These are phyloP conservation scores for Zymoseptoria ardabiliae DNA, from an alignment of 2,329 filamentous ascomycete species.

Conservation along the genomic window DNA sequence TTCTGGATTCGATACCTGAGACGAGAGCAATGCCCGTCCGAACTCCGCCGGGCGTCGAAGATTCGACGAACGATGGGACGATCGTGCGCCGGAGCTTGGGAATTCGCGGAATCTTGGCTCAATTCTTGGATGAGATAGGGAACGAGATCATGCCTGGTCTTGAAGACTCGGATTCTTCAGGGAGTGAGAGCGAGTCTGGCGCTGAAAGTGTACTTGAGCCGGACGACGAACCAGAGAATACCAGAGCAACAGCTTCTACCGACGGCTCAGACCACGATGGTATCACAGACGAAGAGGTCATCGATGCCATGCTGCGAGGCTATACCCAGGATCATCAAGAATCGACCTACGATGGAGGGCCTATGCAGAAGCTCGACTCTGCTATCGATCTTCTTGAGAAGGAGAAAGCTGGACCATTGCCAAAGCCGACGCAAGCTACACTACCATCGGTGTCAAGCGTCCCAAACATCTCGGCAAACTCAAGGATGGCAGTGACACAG, in stretches of 20 bases:
- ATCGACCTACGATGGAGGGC: neutral
- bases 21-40: neutral
- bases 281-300: neutral
- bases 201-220: neutral
- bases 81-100: neutral
- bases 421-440: neutral
- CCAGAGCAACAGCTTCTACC: neutral
- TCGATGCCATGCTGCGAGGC: neutral
- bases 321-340: neutral
- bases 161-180: neutral
- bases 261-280: neutral
- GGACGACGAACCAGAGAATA: neutral
- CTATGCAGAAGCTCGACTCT: neutral
- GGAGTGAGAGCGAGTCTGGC: neutral
- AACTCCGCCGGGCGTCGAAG: too few species aligned
- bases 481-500: neutral
- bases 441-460: neutral
- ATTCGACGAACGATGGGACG: neutral
- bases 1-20: neutral
- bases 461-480: neutral
- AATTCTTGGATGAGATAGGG: conserved; percentile 4
- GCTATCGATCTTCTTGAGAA: neutral
- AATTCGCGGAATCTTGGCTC: neutral
- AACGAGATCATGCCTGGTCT: conserved; percentile 6
- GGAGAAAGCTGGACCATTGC: neutral